These are phyloP conservation scores for Asterophora lycoperdoides DNA, from an alignment of 768 basidiomycete species.

Conservation along the genomic window DNA sequence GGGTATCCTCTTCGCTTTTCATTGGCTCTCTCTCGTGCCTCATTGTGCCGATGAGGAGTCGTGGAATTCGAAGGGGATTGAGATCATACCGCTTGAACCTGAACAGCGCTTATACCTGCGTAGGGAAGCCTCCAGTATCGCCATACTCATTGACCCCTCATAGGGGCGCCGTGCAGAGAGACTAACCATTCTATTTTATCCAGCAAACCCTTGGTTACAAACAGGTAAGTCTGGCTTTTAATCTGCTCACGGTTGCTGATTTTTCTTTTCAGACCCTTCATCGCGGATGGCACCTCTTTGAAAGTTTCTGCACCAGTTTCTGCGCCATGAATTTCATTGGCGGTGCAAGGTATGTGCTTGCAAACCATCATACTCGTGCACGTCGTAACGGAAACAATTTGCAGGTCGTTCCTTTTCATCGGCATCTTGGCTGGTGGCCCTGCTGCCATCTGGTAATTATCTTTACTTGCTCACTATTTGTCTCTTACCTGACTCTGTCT, in stretches of 20 bases:
- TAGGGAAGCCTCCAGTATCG: constrained; percentile 89
- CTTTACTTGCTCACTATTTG: not conserved
- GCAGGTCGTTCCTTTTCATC: constrained; percentile 72
- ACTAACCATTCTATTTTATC: constrained; percentile 45
- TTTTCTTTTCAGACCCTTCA: constrained; percentile 63
- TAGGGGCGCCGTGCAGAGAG: constrained; percentile 32
- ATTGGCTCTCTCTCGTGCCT: constrained; percentile 15
- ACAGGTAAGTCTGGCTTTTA: constrained; percentile 45
- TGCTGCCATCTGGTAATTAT: constrained; percentile 70
- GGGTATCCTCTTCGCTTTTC: constrained; percentile 67
- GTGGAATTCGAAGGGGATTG: constrained; percentile 58
- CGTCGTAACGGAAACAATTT: constrained; percentile 1
- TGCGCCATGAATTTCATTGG: constrained; percentile 90
- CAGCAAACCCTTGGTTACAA: constrained; percentile 78
- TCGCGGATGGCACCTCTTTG: constrained; percentile 77
- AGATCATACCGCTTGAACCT: constrained; percentile 98
- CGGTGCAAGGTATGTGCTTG: constrained; percentile 58
- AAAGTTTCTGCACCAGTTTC: constrained; percentile 87
- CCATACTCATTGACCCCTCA: constrained; percentile 30
- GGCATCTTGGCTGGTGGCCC: constrained; percentile 85
- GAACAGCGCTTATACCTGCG: constrained; percentile 97
- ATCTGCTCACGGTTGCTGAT: constrained; percentile 8
- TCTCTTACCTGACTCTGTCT: constrained; percentile 7
- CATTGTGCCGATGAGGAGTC: constrained; percentile 22
- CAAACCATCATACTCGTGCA: not conserved